Conservation (phyloP, 2,329 filamentous ascomycete species). For the Shiraia bambusicola region DNA sequence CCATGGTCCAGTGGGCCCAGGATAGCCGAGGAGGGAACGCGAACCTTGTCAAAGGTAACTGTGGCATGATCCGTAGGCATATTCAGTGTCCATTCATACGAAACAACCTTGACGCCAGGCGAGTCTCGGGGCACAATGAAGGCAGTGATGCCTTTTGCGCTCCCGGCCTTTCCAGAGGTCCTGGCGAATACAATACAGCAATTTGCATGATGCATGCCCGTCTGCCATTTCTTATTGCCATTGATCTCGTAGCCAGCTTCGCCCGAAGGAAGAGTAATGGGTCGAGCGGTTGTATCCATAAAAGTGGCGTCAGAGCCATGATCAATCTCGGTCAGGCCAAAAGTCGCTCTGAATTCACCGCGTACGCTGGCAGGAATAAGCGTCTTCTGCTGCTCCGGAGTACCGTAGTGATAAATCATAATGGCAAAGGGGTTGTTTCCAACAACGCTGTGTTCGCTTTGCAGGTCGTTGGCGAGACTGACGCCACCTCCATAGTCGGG, state of each 20-base stretch:
- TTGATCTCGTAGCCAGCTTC: constrained; percentile 59
- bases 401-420: constrained; percentile 64
- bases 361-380: constrained; percentile 56
- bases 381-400: constrained; percentile 55
- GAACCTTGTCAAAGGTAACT: constrained; percentile 58
- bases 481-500: too few relatives aligned
- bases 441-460: constrained; percentile 64
- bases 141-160: constrained; percentile 60
- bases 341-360: constrained; percentile 59
- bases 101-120: constrained; percentile 56
- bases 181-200: constrained; percentile 64
- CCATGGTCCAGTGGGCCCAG: constrained; percentile 57
- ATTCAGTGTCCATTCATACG: constrained; percentile 66
- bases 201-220: constrained; percentile 62
- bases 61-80: constrained; percentile 69
- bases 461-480: constrained; percentile 63
- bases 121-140: constrained; percentile 60
- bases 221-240: constrained; percentile 67
- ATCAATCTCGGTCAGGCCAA: constrained; percentile 62
- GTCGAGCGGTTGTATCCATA: too few relatives aligned
- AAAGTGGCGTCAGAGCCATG: constrained; percentile 66
- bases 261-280: too few relatives aligned
- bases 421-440: constrained; percentile 64
- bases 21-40: constrained; percentile 55
- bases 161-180: constrained; percentile 56